phyloP scores from a whole-genome alignment of 768 basidiomycete species.

The Candolleomyces eurysporus region DNA sequence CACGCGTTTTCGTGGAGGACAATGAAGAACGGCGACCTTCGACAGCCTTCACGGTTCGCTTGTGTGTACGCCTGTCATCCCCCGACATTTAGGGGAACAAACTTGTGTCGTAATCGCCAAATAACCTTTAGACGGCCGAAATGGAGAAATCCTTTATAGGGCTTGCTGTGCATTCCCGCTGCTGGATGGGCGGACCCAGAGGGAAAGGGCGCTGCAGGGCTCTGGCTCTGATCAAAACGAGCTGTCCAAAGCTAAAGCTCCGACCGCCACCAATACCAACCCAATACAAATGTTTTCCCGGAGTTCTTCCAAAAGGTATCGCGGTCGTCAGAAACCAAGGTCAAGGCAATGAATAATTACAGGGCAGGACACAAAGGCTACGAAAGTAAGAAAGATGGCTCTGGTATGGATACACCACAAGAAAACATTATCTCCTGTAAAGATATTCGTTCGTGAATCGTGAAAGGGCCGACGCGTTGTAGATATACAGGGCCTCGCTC shows the following conservation, averaged over 20 bases:
- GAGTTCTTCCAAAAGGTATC: neutral
- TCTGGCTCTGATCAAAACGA: conserved; percentile 1
- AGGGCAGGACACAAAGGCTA: conserved; percentile 19
- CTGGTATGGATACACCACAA: conserved; percentile 15
- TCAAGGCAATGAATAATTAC: conserved; percentile 12
- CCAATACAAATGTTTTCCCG: neutral
- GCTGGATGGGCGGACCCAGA: neutral
- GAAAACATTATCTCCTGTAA: conserved; percentile 14
- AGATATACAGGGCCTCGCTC: neutral
- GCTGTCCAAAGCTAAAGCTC: neutral
- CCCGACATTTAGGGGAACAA: neutral
- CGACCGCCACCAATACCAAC: neutral
- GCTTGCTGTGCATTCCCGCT: neutral
- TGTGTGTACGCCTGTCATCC: neutral
- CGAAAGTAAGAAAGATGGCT: conserved; percentile 6
- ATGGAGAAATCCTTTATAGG: neutral
- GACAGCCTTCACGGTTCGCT: neutral
- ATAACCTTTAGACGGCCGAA: neutral
- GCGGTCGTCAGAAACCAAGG: neutral
- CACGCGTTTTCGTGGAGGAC: neutral
- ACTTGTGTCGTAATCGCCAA: neutral
- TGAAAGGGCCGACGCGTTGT: conserved; percentile 1
- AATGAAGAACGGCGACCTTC: neutral
- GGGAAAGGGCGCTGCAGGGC: neutral
- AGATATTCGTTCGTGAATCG: conserved; percentile 14